Evolutionary conservation across 345 rosid species (phyloP).

Genomic region (Pelargonium nanum): DNA sequence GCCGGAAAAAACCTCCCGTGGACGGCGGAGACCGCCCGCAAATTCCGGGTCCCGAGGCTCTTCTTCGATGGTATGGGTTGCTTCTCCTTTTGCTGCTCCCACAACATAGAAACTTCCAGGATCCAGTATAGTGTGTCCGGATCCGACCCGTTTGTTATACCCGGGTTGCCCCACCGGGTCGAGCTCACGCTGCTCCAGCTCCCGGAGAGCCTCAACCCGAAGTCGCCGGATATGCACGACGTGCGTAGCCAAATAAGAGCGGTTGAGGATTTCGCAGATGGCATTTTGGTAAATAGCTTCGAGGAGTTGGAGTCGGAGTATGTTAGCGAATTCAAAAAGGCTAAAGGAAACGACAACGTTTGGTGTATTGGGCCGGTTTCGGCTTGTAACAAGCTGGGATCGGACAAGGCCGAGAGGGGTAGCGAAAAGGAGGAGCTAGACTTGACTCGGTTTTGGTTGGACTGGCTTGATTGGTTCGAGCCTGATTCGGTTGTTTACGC

Average conservation of each 20-base stretch:
- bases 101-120: conserved; percentile 9
- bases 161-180: conserved; percentile 29
- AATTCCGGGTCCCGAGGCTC: conserved; percentile 38
- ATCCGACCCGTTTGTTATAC: conserved; percentile 22
- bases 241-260: conserved; percentile 10
- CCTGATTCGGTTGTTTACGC: conserved; percentile 23
- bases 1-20: conserved; percentile 38
- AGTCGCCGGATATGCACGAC: conserved; percentile 6
- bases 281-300: conserved; percentile 27
- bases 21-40: conserved; percentile 24
- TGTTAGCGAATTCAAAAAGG: conserved; percentile 14
- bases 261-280: conserved; percentile 21
- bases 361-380: conserved; percentile 39
- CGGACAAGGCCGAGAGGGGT: conserved; percentile 23
- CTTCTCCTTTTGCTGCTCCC: conserved; percentile 31
- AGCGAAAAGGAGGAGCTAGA: conserved; percentile 14
- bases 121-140: conserved; percentile 14
- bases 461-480: conserved; percentile 26
- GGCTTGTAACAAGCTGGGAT: conserved; percentile 8
- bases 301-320: conserved; percentile 24
- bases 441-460: conserved; percentile 2
- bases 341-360: conserved; percentile 11
- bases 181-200: conserved; percentile 35
- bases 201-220: conserved; percentile 11
- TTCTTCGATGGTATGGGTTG: conserved; percentile 45